Conservation (phyloP, 108 stramenopile genomes). For the Skeletonema menzelii region DNA sequence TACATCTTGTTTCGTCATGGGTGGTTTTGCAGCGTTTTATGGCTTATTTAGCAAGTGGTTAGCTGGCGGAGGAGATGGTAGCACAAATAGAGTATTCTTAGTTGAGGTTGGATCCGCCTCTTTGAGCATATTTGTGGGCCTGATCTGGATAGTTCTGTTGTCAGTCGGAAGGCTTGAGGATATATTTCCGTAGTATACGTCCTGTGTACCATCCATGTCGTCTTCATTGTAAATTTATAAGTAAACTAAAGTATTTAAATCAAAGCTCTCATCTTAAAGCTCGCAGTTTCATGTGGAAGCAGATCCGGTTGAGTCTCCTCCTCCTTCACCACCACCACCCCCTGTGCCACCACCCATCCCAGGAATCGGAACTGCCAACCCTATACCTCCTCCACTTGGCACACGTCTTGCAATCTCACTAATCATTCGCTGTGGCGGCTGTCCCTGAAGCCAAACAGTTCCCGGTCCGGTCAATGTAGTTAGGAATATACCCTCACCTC, state of each 20-base stretch:
- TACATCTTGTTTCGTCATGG: constrained; percentile 64
- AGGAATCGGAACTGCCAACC: constrained; percentile 55
- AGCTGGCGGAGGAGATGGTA: constrained; percentile 12
- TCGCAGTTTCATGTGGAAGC: not conserved
- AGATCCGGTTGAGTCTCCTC: constrained; percentile 13
- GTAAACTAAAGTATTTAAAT: not conserved
- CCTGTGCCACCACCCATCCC: constrained; percentile 58
- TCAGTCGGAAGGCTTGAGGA: constrained; percentile 60
- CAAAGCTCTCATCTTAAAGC: not conserved
- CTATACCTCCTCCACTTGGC: constrained; percentile 65
- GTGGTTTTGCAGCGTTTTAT: constrained; percentile 61
- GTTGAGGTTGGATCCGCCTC: constrained; percentile 58
- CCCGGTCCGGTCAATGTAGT: constrained; percentile 84
- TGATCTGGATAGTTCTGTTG: constrained; percentile 61
- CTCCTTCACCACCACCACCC: constrained; percentile 21
- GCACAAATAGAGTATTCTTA: constrained; percentile 41
- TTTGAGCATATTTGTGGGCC: constrained; percentile 68
- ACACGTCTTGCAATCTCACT: constrained; percentile 84
- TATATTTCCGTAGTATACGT: constrained; percentile 47
- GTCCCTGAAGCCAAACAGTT: constrained; percentile 80
- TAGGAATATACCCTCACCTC: constrained; percentile 87
- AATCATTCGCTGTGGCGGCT: constrained; percentile 93
- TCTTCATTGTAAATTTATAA: not conserved
- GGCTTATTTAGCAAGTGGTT: constrained; percentile 42
- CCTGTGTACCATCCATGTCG: too few species aligned